Percentiles rank a stretch among this genome's conserved stretches.
These are phyloP conservation scores for Talaromyces trachyspermus DNA, from an alignment of 495 filamentous ascomycete species.

Conservation along the genomic window DNA sequence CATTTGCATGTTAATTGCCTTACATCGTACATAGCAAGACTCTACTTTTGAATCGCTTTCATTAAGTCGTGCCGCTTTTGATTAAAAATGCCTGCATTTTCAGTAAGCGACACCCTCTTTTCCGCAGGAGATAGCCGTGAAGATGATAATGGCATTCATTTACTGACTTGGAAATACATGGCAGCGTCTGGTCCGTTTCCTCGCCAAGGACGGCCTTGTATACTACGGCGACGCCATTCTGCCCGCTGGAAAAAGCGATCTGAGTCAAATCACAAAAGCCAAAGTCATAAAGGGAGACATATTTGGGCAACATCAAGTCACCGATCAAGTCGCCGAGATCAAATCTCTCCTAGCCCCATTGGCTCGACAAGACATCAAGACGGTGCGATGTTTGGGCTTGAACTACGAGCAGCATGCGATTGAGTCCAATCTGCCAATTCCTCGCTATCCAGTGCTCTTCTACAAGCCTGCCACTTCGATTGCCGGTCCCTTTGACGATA, in stretches of 20 bases:
- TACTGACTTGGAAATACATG: background rate
- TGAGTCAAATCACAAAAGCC: conserved; percentile 58
- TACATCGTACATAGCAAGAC: no score
- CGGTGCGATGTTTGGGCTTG: conserved; percentile 71
- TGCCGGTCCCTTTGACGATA: conserved; percentile 59
- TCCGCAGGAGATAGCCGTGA: no score
- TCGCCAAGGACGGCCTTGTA: conserved; percentile 63
- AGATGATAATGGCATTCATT: no score
- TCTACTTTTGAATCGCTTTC: no score
- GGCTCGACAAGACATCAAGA: conserved; percentile 57
- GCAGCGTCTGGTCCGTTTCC: conserved; percentile 72
- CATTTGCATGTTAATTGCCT: no score
- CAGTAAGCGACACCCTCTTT: no score
- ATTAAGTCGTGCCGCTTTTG: background rate
- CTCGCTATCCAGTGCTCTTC: conserved; percentile 72
- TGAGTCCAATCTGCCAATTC: conserved; percentile 68
- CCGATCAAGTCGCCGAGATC: conserved; percentile 60
- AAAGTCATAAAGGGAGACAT: conserved; percentile 65
- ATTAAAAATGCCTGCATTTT: conserved; percentile 29
- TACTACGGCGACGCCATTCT: conserved; percentile 85
- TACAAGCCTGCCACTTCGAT: conserved; percentile 75
- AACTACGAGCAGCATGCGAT: conserved; percentile 79
- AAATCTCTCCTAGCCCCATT: conserved; percentile 62
- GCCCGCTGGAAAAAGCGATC: conserved; percentile 56
- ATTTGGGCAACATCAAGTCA: conserved; percentile 63